Conservation (phyloP, 2,329 filamentous ascomycete species). For the Fusarium palustre region DNA sequence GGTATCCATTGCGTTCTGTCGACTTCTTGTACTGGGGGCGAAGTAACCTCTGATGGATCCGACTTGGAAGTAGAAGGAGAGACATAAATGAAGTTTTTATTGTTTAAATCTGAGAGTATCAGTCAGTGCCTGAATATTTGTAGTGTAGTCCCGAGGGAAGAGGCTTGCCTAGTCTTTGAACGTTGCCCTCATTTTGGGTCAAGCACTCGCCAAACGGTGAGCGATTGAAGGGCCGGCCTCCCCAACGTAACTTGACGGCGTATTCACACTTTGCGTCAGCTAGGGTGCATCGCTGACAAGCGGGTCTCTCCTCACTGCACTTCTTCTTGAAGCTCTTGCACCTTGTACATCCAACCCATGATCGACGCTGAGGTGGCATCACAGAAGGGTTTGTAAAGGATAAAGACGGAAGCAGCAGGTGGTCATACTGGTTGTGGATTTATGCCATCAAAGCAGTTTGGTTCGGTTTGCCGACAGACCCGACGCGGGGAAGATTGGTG, state of each 20-base stretch:
- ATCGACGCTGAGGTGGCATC: conserved; percentile 40
- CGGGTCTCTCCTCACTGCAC: conserved; percentile 33
- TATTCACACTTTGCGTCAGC: conserved; percentile 37
- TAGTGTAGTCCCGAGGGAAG: no score
- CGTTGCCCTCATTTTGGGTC: conserved; percentile 30
- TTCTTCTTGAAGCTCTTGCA: conserved; percentile 43
- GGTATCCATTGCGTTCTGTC: not conserved
- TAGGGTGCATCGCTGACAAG: conserved; percentile 30
- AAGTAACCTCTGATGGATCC: not conserved
- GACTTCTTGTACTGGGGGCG: not conserved
- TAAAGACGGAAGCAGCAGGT: not conserved
- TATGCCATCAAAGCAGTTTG: conserved; percentile 10
- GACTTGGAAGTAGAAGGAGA: conserved; percentile 25
- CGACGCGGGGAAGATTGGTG: conserved; percentile 19
- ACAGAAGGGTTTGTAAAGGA: not conserved
- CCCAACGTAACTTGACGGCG: conserved; percentile 34
- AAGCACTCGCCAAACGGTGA: conserved; percentile 35
- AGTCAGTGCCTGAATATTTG: not conserved
- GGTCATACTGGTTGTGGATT: conserved; percentile 18
- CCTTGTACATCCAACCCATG: conserved; percentile 38
- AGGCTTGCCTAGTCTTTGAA: conserved; percentile 24
- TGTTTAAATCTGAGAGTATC: conserved; percentile 21
- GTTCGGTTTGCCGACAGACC: not conserved
- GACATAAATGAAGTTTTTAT: conserved; percentile 38
- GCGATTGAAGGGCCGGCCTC: conserved; percentile 33